Conservation (phyloP, 768 basidiomycete species). For the Mrakia frigida region DNA sequence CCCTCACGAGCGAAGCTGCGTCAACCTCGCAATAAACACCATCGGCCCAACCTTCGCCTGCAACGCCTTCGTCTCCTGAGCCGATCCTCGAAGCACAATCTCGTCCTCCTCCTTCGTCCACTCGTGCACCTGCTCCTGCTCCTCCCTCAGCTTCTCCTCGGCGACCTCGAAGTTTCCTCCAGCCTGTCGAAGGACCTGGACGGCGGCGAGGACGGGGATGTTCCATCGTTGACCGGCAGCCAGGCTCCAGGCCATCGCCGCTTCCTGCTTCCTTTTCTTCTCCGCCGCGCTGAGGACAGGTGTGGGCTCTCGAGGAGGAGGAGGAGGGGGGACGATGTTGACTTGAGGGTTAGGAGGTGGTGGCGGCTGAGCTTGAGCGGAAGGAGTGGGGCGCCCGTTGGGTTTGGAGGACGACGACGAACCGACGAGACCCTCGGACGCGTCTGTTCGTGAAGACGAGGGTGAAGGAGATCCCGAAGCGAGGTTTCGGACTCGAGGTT, state of each 20-base stretch:
- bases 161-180: not conserved
- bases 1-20: not conserved
- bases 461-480: not conserved
- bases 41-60: slow-evolving; percentile 3
- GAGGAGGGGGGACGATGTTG: not conserved
- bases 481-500: not conserved
- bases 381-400: not conserved
- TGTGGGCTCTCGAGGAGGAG: not conserved
- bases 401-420: too few species aligned
- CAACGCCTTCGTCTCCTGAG: not conserved
- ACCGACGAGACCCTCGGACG: too few species aligned
- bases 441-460: not conserved
- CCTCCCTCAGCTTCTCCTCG: not conserved
- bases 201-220: slow-evolving; percentile 1
- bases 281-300: not conserved
- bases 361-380: not conserved
- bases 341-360: not conserved
- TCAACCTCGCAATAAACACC: slow-evolving; percentile 9
- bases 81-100: not conserved
- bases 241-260: not conserved
- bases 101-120: slow-evolving; percentile 15
- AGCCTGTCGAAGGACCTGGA: not conserved
- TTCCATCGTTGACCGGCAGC: not conserved
- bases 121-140: not conserved
- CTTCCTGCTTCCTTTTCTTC: slow-evolving; percentile 6